Conservation (phyloP, 2,329 filamentous ascomycete genomes). For the Fusarium sp. region DNA sequence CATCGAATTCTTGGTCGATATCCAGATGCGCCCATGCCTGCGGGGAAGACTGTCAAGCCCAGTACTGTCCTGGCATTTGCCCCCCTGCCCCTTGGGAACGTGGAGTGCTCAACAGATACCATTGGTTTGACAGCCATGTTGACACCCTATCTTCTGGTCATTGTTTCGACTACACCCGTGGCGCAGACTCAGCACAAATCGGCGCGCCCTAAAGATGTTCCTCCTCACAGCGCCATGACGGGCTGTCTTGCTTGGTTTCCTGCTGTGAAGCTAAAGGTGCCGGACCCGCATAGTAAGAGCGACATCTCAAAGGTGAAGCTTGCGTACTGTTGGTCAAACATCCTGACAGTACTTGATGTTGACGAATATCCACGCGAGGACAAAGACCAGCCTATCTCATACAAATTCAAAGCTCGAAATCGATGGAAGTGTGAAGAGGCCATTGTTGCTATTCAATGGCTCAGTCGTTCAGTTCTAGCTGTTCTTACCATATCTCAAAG, state of each 20-base stretch:
- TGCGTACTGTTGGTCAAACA: slow-evolving; percentile 98
- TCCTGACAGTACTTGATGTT: slow-evolving; percentile 93
- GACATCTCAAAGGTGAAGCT: slow-evolving; percentile 85
- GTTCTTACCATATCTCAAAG: slow-evolving; percentile 95
- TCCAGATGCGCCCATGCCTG: slow-evolving; percentile 74
- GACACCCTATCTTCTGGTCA: slow-evolving; percentile 93
- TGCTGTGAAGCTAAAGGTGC: slow-evolving; percentile 88
- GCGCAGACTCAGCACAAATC: slow-evolving; percentile 98
- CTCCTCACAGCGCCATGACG: slow-evolving; percentile 90
- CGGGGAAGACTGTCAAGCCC: slow-evolving; percentile 81
- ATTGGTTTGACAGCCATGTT: slow-evolving; percentile 95
- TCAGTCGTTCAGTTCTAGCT: slow-evolving; percentile 91
- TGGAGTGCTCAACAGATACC: slow-evolving; percentile 86
- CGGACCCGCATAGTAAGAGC: slow-evolving; percentile 74
- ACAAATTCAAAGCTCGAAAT: slow-evolving; percentile 85
- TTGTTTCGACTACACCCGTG: slow-evolving; percentile 96
- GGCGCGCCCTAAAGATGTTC: slow-evolving; percentile 89
- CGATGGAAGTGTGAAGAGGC: slow-evolving; percentile 95
- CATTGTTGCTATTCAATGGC: slow-evolving; percentile 96
- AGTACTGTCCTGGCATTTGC: slow-evolving; percentile 96
- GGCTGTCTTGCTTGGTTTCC: slow-evolving; percentile 98
- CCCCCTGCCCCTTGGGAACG: slow-evolving; percentile 91
- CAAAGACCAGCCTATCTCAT: slow-evolving; percentile 80
- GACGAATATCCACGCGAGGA: slow-evolving; percentile 77
- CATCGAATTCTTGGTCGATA: slow-evolving; percentile 93